Conservation (phyloP, 768 basidiomycete species). For the Cyclocybe aegerita region DNA sequence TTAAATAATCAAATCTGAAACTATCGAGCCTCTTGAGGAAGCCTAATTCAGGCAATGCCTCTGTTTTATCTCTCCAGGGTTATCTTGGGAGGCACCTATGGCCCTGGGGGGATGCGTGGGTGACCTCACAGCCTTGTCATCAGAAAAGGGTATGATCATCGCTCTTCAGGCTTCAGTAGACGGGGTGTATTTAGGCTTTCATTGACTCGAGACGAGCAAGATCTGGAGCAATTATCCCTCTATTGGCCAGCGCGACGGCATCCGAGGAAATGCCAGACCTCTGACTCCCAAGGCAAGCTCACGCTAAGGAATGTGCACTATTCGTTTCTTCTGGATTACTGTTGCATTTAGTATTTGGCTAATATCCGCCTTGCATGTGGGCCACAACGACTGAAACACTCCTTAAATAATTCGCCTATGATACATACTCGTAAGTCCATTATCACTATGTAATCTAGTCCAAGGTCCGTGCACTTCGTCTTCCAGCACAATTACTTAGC, state of each 20-base stretch:
- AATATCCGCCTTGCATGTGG: not conserved
- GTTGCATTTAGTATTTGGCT: not conserved
- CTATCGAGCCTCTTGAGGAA: not conserved
- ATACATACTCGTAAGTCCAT: too few relatives aligned
- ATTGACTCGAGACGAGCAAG: not conserved
- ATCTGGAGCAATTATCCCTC: not conserved
- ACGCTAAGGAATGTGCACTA: not conserved
- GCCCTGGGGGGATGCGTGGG: too few relatives aligned
- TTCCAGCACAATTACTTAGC: too few relatives aligned
- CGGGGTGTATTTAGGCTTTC: too few relatives aligned
- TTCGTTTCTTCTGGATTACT: not conserved
- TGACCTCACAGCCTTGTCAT: too few relatives aligned
- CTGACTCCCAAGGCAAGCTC: not conserved
- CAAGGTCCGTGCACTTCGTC: too few relatives aligned
- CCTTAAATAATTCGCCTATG: too few relatives aligned
- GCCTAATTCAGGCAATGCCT: not conserved
- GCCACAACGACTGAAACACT: too few relatives aligned
- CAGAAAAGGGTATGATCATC: too few relatives aligned
- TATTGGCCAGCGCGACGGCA: conserved; percentile 1
- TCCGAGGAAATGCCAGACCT: conserved; percentile 6
- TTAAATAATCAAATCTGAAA: conserved; percentile 6
- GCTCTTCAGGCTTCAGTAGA: too few relatives aligned
- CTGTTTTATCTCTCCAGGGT: not conserved
- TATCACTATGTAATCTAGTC: too few relatives aligned
- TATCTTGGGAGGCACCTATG: too few relatives aligned